Conservation (phyloP, 1,284 basidiomycete species). For the Papiliotrema laurentii region DNA sequence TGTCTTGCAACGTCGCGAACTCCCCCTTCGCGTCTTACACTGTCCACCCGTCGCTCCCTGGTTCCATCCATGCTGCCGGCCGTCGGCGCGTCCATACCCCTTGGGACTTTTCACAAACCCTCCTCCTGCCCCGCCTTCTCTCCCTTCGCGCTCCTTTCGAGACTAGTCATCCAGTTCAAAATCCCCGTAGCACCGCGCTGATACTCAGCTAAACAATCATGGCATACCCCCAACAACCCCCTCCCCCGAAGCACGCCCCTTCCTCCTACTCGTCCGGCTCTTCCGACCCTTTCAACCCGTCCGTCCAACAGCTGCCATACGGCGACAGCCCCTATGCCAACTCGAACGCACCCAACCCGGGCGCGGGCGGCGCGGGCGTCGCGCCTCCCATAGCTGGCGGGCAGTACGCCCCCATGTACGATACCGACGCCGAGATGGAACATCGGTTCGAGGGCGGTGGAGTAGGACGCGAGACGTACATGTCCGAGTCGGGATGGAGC, state of each 20-base stretch:
- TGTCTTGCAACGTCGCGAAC: too few species aligned
- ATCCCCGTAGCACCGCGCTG: background rate
- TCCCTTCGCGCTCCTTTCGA: background rate
- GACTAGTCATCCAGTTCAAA: background rate
- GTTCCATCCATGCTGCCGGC: too few species aligned
- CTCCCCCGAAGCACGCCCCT: constrained; percentile 29
- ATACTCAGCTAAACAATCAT: constrained; percentile 12
- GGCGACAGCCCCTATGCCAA: constrained; percentile 19
- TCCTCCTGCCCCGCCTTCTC: background rate
- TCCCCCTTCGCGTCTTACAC: too few species aligned
- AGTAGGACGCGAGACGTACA: constrained; percentile 45
- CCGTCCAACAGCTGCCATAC: constrained; percentile 28
- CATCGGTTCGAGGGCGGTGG: constrained; percentile 52
- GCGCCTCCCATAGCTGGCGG: constrained; percentile 25
- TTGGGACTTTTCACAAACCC: too few species aligned
- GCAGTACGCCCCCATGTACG: constrained; percentile 56
- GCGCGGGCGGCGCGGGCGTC: constrained; percentile 30
- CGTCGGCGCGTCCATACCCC: too few species aligned
- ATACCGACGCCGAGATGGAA: constrained; percentile 67
- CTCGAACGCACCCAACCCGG: constrained; percentile 22
- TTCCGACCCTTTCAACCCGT: constrained; percentile 41
- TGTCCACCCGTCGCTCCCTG: too few species aligned
- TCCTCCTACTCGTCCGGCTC: constrained; percentile 33
- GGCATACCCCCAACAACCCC: constrained; percentile 31
- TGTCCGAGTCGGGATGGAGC: constrained; percentile 42